Evolutionary conservation across 2,329 filamentous ascomycete species (phyloP).

Genomic region (Alternaria hordeiaustralica): DNA sequence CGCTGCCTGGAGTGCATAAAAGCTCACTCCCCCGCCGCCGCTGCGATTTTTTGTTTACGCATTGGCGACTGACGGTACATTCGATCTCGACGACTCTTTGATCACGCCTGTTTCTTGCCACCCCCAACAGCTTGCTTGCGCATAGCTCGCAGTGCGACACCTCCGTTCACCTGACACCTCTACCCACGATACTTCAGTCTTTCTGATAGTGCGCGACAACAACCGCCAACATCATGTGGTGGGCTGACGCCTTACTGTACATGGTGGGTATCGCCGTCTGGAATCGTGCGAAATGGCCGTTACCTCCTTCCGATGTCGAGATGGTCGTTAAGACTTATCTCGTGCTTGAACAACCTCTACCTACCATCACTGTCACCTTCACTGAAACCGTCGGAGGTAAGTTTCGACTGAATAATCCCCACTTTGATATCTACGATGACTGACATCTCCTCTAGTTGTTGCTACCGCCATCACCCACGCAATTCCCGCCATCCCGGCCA

Average conservation of each 20-base stretch:
- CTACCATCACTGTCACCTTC: slow-evolving; percentile 10
- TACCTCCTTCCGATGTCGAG: not conserved
- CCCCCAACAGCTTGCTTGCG: not conserved
- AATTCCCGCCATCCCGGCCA: not conserved
- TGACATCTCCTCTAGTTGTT: not conserved
- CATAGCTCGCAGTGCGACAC: not conserved
- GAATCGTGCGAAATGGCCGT: not conserved
- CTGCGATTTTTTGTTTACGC: not conserved
- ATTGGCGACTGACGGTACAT: not conserved
- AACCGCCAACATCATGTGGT: slow-evolving; percentile 2
- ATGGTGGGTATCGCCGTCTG: not conserved
- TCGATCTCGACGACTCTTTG: not conserved
- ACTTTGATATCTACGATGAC: not conserved
- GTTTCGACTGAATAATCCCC: not conserved
- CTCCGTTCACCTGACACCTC: not conserved
- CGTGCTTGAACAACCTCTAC: not conserved
- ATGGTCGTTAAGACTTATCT: not conserved
- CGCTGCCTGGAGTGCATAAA: not conserved
- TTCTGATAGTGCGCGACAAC: not conserved
- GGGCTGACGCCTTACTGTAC: not conserved
- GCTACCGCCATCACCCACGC: slow-evolving; percentile 4
- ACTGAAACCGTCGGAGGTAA: slow-evolving; percentile 7
- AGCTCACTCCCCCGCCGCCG: not conserved
- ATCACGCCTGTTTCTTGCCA: not conserved
- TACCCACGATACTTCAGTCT: not conserved